Evolutionary conservation across 352 stramenopile species (phyloP).

Genomic region (Phytophthora colocasiae): DNA sequence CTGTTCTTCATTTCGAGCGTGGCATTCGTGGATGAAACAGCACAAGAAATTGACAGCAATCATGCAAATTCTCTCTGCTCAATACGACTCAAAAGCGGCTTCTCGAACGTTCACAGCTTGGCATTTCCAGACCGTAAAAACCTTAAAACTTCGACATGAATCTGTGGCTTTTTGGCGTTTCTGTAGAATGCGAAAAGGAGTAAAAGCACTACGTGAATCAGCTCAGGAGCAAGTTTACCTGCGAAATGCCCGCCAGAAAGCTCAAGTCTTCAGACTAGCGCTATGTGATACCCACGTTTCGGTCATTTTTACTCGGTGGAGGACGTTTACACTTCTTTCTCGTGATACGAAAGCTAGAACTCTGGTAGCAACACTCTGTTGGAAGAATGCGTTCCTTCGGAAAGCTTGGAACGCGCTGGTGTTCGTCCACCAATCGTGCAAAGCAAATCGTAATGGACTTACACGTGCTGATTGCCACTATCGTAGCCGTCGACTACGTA

Average conservation of each 20-base stretch:
- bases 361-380: neutral
- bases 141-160: slow-evolving; percentile 6
- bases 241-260: slow-evolving; percentile 15
- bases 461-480: slow-evolving; percentile 23
- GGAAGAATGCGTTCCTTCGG: slow-evolving; percentile 36
- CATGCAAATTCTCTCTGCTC: slow-evolving; percentile 27
- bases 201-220: slow-evolving; percentile 27
- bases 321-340: slow-evolving; percentile 8
- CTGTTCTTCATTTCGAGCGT: slow-evolving; percentile 66
- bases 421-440: slow-evolving; percentile 10
- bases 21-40: slow-evolving; percentile 43
- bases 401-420: slow-evolving; percentile 35
- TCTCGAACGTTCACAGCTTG: slow-evolving; percentile 30
- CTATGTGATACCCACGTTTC: slow-evolving; percentile 21
- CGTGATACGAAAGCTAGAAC: slow-evolving; percentile 21
- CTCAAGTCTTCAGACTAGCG: slow-evolving; percentile 28
- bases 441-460: neutral
- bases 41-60: slow-evolving; percentile 39
- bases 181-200: slow-evolving; percentile 23
- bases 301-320: slow-evolving; percentile 39
- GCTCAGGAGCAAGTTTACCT: slow-evolving; percentile 7
- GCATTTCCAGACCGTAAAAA: slow-evolving; percentile 20
- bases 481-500: neutral
- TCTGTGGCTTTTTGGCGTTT: slow-evolving; percentile 31
- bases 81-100: slow-evolving; percentile 24